These are phyloP conservation scores for Aphanomyces invadans DNA, from an alignment of 352 stramenopile species.

Conservation along the genomic window DNA sequence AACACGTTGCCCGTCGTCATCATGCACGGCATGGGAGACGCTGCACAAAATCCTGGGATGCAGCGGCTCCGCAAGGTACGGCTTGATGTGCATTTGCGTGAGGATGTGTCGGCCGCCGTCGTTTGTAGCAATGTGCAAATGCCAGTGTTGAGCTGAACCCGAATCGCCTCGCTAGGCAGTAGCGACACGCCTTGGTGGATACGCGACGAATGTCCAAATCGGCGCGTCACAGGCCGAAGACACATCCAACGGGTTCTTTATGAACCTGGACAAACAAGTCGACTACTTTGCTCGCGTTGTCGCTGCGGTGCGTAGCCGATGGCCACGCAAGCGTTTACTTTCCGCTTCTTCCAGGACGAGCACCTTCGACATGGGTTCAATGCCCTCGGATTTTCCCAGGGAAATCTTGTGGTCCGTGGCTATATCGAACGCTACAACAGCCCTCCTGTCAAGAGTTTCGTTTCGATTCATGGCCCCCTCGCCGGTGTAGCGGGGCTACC, in stretches of 20 bases:
- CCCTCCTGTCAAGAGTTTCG: conserved; percentile 84
- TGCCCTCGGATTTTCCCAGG: conserved; percentile 89
- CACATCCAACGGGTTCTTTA: conserved; percentile 89
- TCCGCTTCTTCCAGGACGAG: conserved; percentile 40
- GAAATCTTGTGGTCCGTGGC: conserved; percentile 89
- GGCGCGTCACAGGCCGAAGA: conserved; percentile 76
- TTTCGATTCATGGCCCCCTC: conserved; percentile 89
- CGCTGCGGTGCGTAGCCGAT: conserved; percentile 33
- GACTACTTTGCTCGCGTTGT: conserved; percentile 86
- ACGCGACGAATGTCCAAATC: conserved; percentile 85
- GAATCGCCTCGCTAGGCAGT: conserved; percentile 36
- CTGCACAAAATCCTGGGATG: conserved; percentile 88
- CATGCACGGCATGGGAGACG: conserved; percentile 94
- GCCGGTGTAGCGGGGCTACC: conserved; percentile 85
- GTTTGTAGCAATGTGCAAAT: too few relatives aligned
- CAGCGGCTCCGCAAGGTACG: conserved; percentile 63
- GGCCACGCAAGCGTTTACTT: background rate
- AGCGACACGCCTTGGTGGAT: conserved; percentile 68
- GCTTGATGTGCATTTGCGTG: too few relatives aligned
- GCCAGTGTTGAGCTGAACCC: background rate
- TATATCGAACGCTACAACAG: conserved; percentile 92
- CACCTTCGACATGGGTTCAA: conserved; percentile 88
- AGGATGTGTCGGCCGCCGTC: too few relatives aligned
- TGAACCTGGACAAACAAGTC: conserved; percentile 88
- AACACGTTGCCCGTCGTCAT: conserved; percentile 52